Evolutionary conservation across 768 basidiomycete species (phyloP), one percentile per base, ranked within the genome.

Genomic region (Pleurotus platypus): DNA sequence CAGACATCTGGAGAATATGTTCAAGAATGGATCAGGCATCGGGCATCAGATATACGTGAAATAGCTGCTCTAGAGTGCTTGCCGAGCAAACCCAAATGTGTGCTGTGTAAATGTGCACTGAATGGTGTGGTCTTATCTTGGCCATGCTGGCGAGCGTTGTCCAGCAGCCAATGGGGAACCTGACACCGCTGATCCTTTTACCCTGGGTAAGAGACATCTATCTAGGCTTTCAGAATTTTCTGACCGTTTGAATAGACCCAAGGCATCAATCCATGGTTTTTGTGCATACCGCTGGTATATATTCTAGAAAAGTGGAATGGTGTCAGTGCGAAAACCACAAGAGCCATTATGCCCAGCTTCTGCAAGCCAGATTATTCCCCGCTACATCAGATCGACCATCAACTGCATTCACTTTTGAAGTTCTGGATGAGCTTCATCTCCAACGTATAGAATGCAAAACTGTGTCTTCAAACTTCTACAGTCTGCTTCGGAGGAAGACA

Each of bases 361-460:
- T 66, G 1, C 22, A 46, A 13, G 20, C 18, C 2, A 9, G 35
- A 5, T 49, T 67, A 1, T 65, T 60, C 43, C 59, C 65, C 1
- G 57, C 65, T 1, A 61, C 50, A 15, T 47, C 58, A 2, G 22
- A 20, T 0, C 46, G 35, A 16, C 62, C 66, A n/a, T 40, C 59
- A 30, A 61, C 59, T 0, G 64, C 59, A 1, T 68, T 68, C 22
- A 66, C 62, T 2, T 67, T 67, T 40, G 16, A 46, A 5, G 64
- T 64, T 1, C 58, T 67, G 7, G 55, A 69, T 46, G 11, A 61
- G 4, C 66, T 67, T 45, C 35, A 59, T 4, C 46, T 69, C 3
- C 60, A 67, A 15, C 6, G 38, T 0, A 11, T 68, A 26, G 60
- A 66, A 42, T 66, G 67, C 58, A 63, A 63, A 46, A 61, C 57